These are phyloP conservation scores for Daldinia bambusicola DNA, from an alignment of 495 filamentous ascomycete species.

Conservation along the genomic window DNA sequence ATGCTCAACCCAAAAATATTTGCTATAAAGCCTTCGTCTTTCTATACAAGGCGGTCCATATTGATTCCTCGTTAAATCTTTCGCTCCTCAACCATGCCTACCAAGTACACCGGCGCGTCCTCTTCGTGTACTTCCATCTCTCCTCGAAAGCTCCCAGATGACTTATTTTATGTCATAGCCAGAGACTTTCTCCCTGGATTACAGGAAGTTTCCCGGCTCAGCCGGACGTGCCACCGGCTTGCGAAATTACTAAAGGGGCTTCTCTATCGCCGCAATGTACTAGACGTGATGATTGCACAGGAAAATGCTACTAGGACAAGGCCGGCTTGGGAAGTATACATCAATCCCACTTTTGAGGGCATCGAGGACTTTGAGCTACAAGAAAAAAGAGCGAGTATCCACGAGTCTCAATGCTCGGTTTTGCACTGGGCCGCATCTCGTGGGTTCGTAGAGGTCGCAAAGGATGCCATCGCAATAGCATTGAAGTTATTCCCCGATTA, in stretches of 20 bases:
- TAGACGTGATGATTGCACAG: not conserved
- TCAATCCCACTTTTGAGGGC: not conserved
- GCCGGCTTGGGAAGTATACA: not conserved
- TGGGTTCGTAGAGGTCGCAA: not conserved
- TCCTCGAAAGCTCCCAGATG: not conserved
- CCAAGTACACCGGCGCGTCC: not conserved
- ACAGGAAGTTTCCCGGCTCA: not conserved
- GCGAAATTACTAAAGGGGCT: not conserved
- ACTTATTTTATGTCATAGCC: not conserved
- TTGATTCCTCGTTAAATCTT: no score
- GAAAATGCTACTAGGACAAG: not conserved
- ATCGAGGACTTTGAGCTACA: not conserved
- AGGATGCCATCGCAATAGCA: not conserved
- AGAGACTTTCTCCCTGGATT: not conserved
- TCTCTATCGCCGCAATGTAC: not conserved
- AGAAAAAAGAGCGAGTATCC: not conserved
- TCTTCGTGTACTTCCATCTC: not conserved
- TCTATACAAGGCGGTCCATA: no score
- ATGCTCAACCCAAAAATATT: not conserved
- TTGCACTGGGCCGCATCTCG: not conserved
- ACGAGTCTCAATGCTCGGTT: not conserved
- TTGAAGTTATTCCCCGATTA: not conserved
- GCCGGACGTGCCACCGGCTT: not conserved
- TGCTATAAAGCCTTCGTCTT: not conserved
- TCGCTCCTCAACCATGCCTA: not conserved